These are phyloP conservation scores for Plasmopara muralis DNA, from an alignment of 352 stramenopile genomes.

Conservation along the genomic window DNA sequence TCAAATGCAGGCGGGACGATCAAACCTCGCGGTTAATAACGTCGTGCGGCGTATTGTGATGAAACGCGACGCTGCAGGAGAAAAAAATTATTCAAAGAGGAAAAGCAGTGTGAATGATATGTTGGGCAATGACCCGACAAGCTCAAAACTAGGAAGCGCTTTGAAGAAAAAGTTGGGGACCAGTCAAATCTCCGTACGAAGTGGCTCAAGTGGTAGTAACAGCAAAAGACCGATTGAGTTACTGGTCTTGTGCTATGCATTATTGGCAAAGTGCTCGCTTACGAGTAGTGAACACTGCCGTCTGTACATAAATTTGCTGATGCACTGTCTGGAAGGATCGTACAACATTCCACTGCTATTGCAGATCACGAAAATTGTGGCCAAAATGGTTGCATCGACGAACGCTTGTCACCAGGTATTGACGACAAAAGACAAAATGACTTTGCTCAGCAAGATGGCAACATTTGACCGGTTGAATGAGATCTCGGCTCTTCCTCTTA, in stretches of 20 bases:
- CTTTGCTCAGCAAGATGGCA: slow-evolving; percentile 79
- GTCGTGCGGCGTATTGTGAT: slow-evolving; percentile 62
- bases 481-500: slow-evolving; percentile 73
- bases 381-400: slow-evolving; percentile 48
- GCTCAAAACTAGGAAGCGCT: slow-evolving; percentile 15
- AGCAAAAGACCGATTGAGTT: slow-evolving; percentile 74
- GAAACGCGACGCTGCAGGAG: slow-evolving; percentile 43
- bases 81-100: slow-evolving; percentile 54
- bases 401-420: slow-evolving; percentile 55
- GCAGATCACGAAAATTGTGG: slow-evolving; percentile 76
- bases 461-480: slow-evolving; percentile 83
- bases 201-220: slow-evolving; percentile 11
- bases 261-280: slow-evolving; percentile 80
- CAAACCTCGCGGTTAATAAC: slow-evolving; percentile 76
- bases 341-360: slow-evolving; percentile 78
- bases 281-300: slow-evolving; percentile 59
- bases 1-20: slow-evolving; percentile 60
- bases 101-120: slow-evolving; percentile 25
- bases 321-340: slow-evolving; percentile 82
- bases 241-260: slow-evolving; percentile 68
- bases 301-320: slow-evolving; percentile 76
- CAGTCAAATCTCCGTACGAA: slow-evolving; percentile 19
- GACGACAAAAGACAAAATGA: slow-evolving; percentile 84
- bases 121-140: slow-evolving; percentile 21
- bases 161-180: slow-evolving; percentile 32